Conservation (phyloP, 2,329 filamentous ascomycete genomes). For the Aspergillus eucalypticola region DNA sequence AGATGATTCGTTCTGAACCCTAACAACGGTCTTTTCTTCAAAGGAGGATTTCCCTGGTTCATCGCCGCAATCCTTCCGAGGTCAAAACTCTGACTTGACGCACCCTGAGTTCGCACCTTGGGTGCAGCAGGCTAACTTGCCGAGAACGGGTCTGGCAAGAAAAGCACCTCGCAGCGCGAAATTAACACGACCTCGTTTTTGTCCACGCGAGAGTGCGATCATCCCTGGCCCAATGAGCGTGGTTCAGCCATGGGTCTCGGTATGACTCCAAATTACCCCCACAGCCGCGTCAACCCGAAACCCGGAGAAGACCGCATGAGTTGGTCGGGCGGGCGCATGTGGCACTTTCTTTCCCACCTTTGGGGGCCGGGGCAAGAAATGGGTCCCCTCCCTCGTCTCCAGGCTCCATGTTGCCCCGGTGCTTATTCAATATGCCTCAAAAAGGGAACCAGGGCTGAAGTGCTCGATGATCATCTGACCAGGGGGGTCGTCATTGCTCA, state of each 20-base stretch:
- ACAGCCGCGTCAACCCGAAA: slow-evolving; percentile 3
- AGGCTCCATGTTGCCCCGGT: not conserved
- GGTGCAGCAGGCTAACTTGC: not conserved
- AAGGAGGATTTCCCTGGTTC: not conserved
- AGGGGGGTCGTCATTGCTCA: not conserved
- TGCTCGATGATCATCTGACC: not conserved
- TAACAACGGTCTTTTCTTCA: too few species aligned
- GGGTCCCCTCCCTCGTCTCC: not conserved
- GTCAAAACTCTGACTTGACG: not conserved
- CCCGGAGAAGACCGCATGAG: not conserved
- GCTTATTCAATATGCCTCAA: not conserved
- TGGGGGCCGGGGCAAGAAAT: not conserved
- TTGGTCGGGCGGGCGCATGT: not conserved
- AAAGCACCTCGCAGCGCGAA: not conserved
- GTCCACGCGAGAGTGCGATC: not conserved
- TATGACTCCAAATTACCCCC: not conserved
- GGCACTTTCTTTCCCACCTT: not conserved
- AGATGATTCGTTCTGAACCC: not conserved
- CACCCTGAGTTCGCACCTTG: not conserved
- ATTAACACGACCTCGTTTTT: not conserved
- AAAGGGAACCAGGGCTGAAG: not conserved
- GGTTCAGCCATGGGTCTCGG: not conserved
- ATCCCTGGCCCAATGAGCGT: not conserved
- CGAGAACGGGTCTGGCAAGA: not conserved
- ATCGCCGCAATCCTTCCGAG: not conserved